Percentiles rank a stretch among this genome's conserved stretches.
phyloP scores from a whole-genome alignment of 352 stramenopile species.

The Phytophthora pinifolia region DNA sequence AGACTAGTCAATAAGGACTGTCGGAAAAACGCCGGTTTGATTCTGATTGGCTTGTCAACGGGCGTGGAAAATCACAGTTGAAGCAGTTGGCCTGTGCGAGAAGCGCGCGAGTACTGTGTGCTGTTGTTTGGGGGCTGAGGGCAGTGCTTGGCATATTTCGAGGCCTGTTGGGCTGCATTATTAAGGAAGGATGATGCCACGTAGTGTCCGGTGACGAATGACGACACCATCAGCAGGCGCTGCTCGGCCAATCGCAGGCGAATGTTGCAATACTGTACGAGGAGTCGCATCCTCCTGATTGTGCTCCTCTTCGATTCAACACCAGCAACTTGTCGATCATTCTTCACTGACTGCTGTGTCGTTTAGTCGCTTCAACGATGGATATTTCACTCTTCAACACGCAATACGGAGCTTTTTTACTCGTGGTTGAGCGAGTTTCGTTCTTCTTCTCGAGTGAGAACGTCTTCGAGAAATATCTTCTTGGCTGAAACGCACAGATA shows the following conservation, averaged over 20 bases:
- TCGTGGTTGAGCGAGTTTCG: conserved; percentile 4
- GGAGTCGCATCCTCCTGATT: conserved; percentile 14
- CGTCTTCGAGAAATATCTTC: background rate
- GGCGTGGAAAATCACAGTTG: conserved; percentile 25
- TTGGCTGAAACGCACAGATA: conserved; percentile 13
- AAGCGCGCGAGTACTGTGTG: conserved; percentile 1
- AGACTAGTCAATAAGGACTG: too few relatives aligned
- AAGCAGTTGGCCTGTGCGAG: background rate
- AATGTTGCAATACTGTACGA: conserved; percentile 10
- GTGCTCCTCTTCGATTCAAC: background rate
- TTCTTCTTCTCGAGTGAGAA: too few relatives aligned
- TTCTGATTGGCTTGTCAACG: conserved; percentile 15
- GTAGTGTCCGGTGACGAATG: conserved; percentile 8
- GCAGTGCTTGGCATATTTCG: too few relatives aligned
- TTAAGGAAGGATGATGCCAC: conserved; percentile 11
- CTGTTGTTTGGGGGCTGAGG: too few relatives aligned
- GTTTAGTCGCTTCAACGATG: background rate
- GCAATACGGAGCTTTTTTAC: background rate
- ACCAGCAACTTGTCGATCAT: too few relatives aligned
- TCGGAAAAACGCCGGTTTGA: background rate
- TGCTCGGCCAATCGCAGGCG: conserved; percentile 13
- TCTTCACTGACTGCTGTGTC: too few relatives aligned
- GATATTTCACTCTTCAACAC: conserved; percentile 1
- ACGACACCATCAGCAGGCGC: conserved; percentile 18
- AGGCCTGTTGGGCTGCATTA: conserved; percentile 4